phyloP scores from a whole-genome alignment of 805 yeast genomes.

The Cyberlindnera euphorbiae region DNA sequence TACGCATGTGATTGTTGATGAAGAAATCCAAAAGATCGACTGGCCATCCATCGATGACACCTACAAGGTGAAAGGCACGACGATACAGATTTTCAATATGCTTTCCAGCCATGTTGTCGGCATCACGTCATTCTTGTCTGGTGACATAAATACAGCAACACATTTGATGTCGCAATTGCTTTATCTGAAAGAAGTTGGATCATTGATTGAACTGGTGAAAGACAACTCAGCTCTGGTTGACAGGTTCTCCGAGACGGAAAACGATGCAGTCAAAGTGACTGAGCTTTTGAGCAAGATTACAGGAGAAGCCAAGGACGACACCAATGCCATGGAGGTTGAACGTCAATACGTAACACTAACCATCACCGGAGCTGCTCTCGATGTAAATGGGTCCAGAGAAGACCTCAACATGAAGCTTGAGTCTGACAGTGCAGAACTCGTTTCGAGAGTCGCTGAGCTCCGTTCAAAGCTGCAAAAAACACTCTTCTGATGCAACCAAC shows the following conservation, averaged over 20 bases:
- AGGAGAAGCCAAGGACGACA: slow-evolving; percentile 3
- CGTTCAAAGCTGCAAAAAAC: background rate
- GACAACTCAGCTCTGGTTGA: slow-evolving; percentile 8
- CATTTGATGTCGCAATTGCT: slow-evolving; percentile 2
- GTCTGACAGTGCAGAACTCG: no score
- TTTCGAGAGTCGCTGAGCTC: background rate
- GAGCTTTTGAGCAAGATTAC: slow-evolving; percentile 6
- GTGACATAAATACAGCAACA: slow-evolving; percentile 4
- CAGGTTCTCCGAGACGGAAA: slow-evolving; percentile 12
- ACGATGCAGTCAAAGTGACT: slow-evolving; percentile 10
- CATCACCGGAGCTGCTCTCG: slow-evolving; percentile 4
- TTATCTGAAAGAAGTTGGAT: slow-evolving; percentile 1
- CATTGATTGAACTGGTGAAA: slow-evolving; percentile 1
- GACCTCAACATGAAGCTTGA: no score
- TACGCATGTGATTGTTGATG: slow-evolving; percentile 1
- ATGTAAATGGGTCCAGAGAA: background rate
- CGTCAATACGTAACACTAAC: slow-evolving; percentile 2
- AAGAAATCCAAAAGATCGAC: background rate
- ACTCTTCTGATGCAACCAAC: no score
- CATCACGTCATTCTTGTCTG: slow-evolving; percentile 2
- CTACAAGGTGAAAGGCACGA: slow-evolving; percentile 5
- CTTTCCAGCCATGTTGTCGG: slow-evolving; percentile 8
- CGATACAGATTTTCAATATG: slow-evolving; percentile 11
- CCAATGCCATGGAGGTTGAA: background rate
- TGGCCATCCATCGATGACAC: slow-evolving; percentile 9